Evolutionary conservation across 129 eudicot species (phyloP), one percentile per base, ranked within the genome.

Genomic region (Lonicera japonica): DNA sequence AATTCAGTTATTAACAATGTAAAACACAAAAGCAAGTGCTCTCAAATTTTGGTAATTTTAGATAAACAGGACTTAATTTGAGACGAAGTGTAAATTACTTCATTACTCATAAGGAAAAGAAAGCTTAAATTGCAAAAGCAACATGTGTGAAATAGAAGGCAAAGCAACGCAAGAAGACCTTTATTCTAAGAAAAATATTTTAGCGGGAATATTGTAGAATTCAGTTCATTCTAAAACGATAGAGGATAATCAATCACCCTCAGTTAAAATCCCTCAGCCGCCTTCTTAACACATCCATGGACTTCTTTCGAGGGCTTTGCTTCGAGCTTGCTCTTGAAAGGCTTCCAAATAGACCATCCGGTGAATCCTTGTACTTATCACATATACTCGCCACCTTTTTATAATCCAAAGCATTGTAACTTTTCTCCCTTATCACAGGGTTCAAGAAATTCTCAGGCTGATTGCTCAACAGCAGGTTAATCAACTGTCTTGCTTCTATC

Each of bases 391-490:
- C 87, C 54, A 88, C 78, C 70, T 81, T 94, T 60, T 88, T 88
- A 70, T 82, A 76, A 56, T 88, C 99, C 79, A 88, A 74, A 7
- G 77, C 56, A 57, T 81, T 66, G 70, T 92, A 92, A 45, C 82
- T 92, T 80, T 75, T 92, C 86, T 75, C 62, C 29, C 96, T 74
- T 50, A 92, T 92, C 40, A 82, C 95, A 3, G 98, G 96, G 82
- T 92, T 92, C 98, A 87, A 84, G 53, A 87, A 92, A 67, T 84
- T 92, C 56, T 92, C 98, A 14, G 98, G 95, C 67, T 87, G 98
- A 77, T 87, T 82, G 69, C 98, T 92, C 77, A 85, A 52, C 9
- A 92, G 69, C 69, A 92, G 98, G 69, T 82, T 87, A 62, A 87
- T 56, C 75, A 92, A 41, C 65, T 92, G 98, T 23, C 98, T 75